Conservation (phyloP, 306 rosid species). For the Trifolium pratense region DNA sequence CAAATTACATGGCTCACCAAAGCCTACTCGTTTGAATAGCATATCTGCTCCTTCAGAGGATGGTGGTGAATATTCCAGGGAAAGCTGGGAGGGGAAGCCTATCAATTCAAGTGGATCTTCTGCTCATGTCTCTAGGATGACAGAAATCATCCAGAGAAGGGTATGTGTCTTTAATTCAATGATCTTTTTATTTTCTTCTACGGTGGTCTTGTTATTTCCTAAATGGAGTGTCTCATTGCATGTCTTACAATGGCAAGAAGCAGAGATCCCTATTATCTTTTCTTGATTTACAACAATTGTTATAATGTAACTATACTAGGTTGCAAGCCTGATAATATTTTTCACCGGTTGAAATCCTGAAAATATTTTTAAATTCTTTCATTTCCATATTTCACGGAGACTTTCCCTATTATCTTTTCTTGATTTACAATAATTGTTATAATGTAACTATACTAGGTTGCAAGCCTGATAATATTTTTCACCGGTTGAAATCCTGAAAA, state of each 20-base stretch:
- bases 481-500: slow-evolving; percentile 20
- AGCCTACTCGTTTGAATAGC: slow-evolving; percentile 72
- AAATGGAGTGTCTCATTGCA: slow-evolving; percentile 15
- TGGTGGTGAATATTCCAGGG: slow-evolving; percentile 67
- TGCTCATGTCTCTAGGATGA: slow-evolving; percentile 66
- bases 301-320: not conserved
- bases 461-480: not conserved
- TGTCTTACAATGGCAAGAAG: slow-evolving; percentile 19
- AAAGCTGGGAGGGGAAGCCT: slow-evolving; percentile 72
- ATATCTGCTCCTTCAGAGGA: slow-evolving; percentile 66
- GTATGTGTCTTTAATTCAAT: slow-evolving; percentile 53
- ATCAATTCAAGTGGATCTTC: slow-evolving; percentile 64
- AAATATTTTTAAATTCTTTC: slow-evolving; percentile 15
- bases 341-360: slow-evolving; percentile 17
- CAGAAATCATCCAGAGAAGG: slow-evolving; percentile 89
- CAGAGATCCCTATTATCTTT: slow-evolving; percentile 25
- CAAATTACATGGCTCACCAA: slow-evolving; percentile 73
- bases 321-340: not conserved
- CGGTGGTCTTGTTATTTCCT: slow-evolving; percentile 3
- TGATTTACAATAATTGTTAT: slow-evolving; percentile 17
- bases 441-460: not conserved
- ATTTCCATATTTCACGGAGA: no score
- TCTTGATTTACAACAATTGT: slow-evolving; percentile 22
- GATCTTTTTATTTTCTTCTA: slow-evolving; percentile 14
- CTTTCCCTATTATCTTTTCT: slow-evolving; percentile 28